phyloP scores from a whole-genome alignment of 768 basidiomycete species.

The Lactifluus echinatus region DNA sequence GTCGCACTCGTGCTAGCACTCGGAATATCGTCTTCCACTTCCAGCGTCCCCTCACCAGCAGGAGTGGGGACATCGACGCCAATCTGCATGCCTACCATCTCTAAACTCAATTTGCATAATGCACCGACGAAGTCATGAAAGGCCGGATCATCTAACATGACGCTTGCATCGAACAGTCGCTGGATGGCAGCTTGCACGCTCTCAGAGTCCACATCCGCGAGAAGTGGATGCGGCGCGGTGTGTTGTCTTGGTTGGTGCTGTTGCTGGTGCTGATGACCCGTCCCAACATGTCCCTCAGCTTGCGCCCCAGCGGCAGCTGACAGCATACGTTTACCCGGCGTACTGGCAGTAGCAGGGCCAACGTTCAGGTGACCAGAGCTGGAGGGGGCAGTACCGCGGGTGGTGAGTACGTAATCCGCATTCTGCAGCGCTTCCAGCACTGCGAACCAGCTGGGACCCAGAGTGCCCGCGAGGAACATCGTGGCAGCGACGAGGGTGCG shows the following conservation, averaged over 20 bases:
- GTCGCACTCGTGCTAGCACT: conserved; percentile 25
- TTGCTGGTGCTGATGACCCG: conserved; percentile 1
- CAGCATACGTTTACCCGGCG: not conserved
- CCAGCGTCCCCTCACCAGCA: not conserved
- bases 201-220: conserved; percentile 69
- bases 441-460: conserved; percentile 89
- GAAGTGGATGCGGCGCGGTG: conserved; percentile 37
- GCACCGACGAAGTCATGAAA: conserved; percentile 73
- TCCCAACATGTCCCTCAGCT: conserved; percentile 8
- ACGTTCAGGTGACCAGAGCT: conserved; percentile 8
- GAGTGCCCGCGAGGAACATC: conserved; percentile 72
- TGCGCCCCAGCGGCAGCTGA: not conserved
- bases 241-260: conserved; percentile 24
- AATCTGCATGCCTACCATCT: conserved; percentile 90
- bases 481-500: conserved; percentile 73
- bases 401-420: conserved; percentile 82
- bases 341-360: conserved; percentile 19
- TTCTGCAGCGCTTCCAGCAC: conserved; percentile 89
- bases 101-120: conserved; percentile 76
- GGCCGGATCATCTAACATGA: conserved; percentile 72
- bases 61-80: conserved; percentile 14
- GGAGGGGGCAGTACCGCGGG: conserved; percentile 36
- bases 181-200: conserved; percentile 68
- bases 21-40: conserved; percentile 31
- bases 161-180: conserved; percentile 78